These are phyloP conservation scores for Aaosphaeria arxii DNA, from an alignment of 2,329 filamentous ascomycete species.

Conservation along the genomic window DNA sequence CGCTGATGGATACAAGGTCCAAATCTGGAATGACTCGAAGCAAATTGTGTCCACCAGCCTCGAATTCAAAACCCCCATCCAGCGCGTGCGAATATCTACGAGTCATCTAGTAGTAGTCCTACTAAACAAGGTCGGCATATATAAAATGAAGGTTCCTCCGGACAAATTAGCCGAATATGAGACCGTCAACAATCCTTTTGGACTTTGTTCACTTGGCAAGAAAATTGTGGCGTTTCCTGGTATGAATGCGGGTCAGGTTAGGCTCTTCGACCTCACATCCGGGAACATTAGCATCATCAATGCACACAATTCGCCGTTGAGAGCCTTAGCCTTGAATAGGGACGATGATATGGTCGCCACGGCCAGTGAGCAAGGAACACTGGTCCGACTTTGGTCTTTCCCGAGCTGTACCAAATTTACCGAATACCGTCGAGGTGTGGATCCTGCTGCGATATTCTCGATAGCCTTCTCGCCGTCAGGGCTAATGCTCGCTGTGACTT, in stretches of 20 bases:
- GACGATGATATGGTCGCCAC: constrained; percentile 83
- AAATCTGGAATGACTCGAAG: constrained; percentile 89
- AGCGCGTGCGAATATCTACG: constrained; percentile 74
- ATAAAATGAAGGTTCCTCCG: constrained; percentile 72
- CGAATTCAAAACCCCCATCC: constrained; percentile 75
- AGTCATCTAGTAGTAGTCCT: constrained; percentile 77
- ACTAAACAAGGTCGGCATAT: constrained; percentile 77
- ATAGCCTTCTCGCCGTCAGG: constrained; percentile 83
- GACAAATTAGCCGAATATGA: constrained; percentile 73
- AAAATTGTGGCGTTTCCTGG: constrained; percentile 80
- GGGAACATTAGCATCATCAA: constrained; percentile 90
- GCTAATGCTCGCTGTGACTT: constrained; percentile 81
- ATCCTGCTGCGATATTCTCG: constrained; percentile 82
- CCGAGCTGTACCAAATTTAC: constrained; percentile 74
- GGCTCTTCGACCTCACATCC: constrained; percentile 74
- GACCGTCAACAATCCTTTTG: constrained; percentile 79
- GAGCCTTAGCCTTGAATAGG: constrained; percentile 74
- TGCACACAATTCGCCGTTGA: constrained; percentile 76
- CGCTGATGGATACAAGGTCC: constrained; percentile 52
- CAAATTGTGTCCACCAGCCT: constrained; percentile 72
- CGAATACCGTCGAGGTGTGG: constrained; percentile 85
- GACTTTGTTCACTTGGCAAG: constrained; percentile 73
- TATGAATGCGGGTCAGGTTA: constrained; percentile 82
- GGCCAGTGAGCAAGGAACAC: constrained; percentile 87
- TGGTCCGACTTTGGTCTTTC: constrained; percentile 83